These are phyloP conservation scores for Canavalia gladiata DNA, from an alignment of 306 rosid species.

Conservation along the genomic window DNA sequence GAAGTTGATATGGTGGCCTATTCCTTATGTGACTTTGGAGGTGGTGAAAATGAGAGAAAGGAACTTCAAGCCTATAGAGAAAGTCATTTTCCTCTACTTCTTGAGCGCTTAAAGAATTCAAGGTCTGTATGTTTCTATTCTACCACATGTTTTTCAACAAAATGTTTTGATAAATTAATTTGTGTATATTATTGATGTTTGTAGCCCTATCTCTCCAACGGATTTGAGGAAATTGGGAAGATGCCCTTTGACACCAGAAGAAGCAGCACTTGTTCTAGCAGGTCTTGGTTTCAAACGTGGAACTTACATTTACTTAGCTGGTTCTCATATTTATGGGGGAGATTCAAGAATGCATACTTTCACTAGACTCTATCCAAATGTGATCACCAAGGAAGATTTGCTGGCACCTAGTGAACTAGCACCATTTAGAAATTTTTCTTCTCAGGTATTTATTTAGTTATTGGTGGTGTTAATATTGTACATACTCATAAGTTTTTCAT, in stretches of 20 bases:
- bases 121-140: conserved; percentile 54
- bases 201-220: conserved; percentile 64
- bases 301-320: conserved; percentile 88
- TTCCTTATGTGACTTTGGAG: conserved; percentile 94
- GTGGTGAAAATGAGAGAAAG: conserved; percentile 76
- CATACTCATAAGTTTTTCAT: too few species aligned
- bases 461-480: neutral
- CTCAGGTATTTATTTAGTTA: conserved; percentile 66
- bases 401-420: conserved; percentile 80
- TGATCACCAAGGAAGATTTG: conserved; percentile 85
- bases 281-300: conserved; percentile 75
- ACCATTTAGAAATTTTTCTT: conserved; percentile 86
- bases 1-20: conserved; percentile 99
- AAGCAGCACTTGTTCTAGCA: conserved; percentile 94
- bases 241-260: conserved; percentile 98
- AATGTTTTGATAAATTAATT: neutral
- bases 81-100: conserved; percentile 83
- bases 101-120: conserved; percentile 86
- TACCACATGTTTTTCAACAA: neutral
- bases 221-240: conserved; percentile 81
- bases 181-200: conserved; percentile 24
- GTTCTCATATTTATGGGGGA: conserved; percentile 86
- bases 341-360: conserved; percentile 76
- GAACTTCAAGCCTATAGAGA: conserved; percentile 90
- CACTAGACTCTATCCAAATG: conserved; percentile 83